phyloP scores from a whole-genome alignment of 352 stramenopile genomes.

The Globisporangium nodosum region DNA sequence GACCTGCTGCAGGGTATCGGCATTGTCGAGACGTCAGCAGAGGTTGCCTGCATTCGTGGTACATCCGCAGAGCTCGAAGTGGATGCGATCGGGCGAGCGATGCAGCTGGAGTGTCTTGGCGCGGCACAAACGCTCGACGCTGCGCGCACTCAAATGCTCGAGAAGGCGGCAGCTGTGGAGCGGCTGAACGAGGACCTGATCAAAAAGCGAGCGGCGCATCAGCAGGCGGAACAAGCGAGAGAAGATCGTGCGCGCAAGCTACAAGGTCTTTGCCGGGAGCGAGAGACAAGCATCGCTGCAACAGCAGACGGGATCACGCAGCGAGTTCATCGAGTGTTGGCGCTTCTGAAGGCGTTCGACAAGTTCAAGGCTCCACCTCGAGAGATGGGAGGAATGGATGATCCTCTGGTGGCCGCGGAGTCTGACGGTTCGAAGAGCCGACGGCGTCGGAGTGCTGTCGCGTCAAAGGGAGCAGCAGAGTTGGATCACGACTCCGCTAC shows the following conservation, averaged over 20 bases:
- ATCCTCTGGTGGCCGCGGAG: background rate
- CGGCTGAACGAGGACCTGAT: constrained; percentile 12
- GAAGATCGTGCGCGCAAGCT: constrained; percentile 10
- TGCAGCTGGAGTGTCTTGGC: constrained; percentile 22
- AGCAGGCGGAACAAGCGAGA: constrained; percentile 13
- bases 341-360: constrained; percentile 35
- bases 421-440: constrained; percentile 1
- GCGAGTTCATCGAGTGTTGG: constrained; percentile 19
- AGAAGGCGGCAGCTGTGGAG: background rate
- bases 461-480: background rate
- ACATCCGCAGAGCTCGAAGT: constrained; percentile 34
- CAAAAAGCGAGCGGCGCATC: constrained; percentile 7
- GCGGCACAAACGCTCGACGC: constrained; percentile 10
- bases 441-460: constrained; percentile 4
- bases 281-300: constrained; percentile 5
- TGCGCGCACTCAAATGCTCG: constrained; percentile 2
- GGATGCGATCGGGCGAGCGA: constrained; percentile 24
- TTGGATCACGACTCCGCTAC: background rate
- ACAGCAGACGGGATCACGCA: constrained; percentile 7
- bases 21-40: constrained; percentile 37
- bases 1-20: constrained; percentile 52
- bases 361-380: constrained; percentile 25
- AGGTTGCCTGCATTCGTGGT: constrained; percentile 6
- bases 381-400: constrained; percentile 1
- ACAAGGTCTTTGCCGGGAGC: constrained; percentile 16